Base-by-base conservation (phyloP, 495 filamentous ascomycete species). In the Wilcoxina mikolae region DNA sequence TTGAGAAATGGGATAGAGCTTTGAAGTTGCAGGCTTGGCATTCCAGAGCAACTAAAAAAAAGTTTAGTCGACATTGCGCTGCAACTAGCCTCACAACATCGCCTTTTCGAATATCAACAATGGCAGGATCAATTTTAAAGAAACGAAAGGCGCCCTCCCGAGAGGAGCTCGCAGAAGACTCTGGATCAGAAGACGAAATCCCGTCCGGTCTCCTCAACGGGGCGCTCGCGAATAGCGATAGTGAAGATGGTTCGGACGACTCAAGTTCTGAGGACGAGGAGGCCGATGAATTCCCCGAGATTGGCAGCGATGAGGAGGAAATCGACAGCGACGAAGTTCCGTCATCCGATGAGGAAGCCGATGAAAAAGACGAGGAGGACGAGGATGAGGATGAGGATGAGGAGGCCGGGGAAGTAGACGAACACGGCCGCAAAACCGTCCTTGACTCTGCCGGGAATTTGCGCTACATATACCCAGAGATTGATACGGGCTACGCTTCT, bases 401-500 rank as follows among this genome's bases (percentile, higher is more conserved):
- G 26, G 55, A 60, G 41, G 29, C 56, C 18, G 46, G 49, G 0
- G 55, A 58, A 43, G 43, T 61, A 11, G 46, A 38, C 25, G 51
- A 50, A 20, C 23, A 44, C 15, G 31, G 28, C 1, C 58, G 60
- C 15, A 64, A 56, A 28, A 65, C 80, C 51, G 72, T 71, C 22
- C 72, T 76, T 59, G 83, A 86, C 65, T 82, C 83, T 54, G 81
- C 85, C 68, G 83, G 83, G 41, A 83, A 85, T 57, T 70, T 75
- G 38, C 77, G 83, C 27, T 91, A 84, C 58, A 71, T 89, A 50
- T 90, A 88, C 68, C 74, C 80, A 54, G 90, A 95, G 58, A 91
- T 98, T 56, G 85, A 96, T 55, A 87, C 91, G 0, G 84, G 87
- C 49, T 95, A 98, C 71, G 91, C 94, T 65, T 91, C 87, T 1